Evolutionary conservation across 225 moss, liverwort and hornwort species (phyloP).

Genomic region (Climacium dendroides): DNA sequence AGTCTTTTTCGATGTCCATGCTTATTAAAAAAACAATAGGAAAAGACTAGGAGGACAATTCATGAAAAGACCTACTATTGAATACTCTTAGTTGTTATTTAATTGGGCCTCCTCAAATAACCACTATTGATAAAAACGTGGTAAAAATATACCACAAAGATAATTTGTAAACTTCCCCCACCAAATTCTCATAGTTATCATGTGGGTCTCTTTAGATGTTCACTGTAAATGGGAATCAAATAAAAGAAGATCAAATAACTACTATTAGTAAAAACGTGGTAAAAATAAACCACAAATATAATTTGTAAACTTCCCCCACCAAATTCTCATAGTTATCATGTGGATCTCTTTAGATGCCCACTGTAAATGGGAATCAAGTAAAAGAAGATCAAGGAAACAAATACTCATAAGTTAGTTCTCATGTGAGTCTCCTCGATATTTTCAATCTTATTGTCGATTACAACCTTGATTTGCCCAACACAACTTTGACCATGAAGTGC

Average conservation of each 20-base stretch:
- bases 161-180: not conserved
- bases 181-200: not conserved
- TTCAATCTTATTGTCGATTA: not conserved
- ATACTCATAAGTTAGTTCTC: fast-evolving
- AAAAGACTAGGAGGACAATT: too few species aligned
- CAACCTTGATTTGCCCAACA: fast-evolving
- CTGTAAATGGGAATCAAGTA: too few species aligned
- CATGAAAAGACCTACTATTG: too few species aligned
- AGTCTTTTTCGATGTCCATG: too few species aligned
- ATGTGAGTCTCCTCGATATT: not conserved
- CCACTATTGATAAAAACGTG: not conserved
- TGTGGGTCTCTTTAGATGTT: not conserved
- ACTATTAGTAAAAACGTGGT: not conserved
- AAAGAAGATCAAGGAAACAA: not conserved
- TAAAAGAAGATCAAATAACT: not conserved
- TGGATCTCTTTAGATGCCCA: not conserved
- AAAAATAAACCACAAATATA: not conserved
- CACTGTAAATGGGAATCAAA: too few species aligned
- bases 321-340: not conserved
- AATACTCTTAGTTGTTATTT: too few species aligned
- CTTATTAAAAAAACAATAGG: too few species aligned
- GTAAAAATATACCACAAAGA: not conserved
- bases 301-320: not conserved
- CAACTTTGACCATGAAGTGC: not conserved
- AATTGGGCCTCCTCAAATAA: too few species aligned